Base-by-base conservation (phyloP, 495 filamentous ascomycete genomes). In the Neurospora sp. region DNA sequence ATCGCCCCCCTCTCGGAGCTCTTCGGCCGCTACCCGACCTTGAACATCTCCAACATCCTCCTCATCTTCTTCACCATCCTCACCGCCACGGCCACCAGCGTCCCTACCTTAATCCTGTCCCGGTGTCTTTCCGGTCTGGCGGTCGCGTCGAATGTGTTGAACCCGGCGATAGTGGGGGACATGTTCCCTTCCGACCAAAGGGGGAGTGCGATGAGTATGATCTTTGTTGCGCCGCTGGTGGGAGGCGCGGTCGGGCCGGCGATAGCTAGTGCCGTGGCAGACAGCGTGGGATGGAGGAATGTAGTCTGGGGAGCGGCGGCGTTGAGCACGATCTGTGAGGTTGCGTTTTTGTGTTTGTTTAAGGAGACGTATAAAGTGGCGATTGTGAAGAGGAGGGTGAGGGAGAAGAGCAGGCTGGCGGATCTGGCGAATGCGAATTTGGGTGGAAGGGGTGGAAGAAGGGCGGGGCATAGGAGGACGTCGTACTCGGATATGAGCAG, bases 1-100 rank as follows among this genome's bases (percentile, higher is more conserved):
- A 89, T 90, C 77, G 89, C 88, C 4, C 88, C 88, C 0, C 79
- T 90, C 2, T 87, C 85, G 7, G 88, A 90, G 73, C 76, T 89
- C 5, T 84, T 84, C 73, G 89, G 88, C 10, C 85, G 89, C 1
- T 85, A 85, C 74, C 82, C 85, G 0, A 85, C 88, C 66, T 82
- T 88, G 73, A 88, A 88, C 76, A 79, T 73, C 27, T 84, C 84
- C 62, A 89, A 88, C 74, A 69, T 79, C 1, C 79, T 89, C 10
- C 88, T 90, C 77, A 84, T 88, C 71, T 38, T 80, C 11, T 81
- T 82, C 37, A 83, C 82, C 12, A 75, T 83, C 6, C 74, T 89
- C 1, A 83, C 84, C 10, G 86, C 86, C 7, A 71, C 84, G 10
- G 82, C 81, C 39, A 75, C 77, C 39, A 84, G 77, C 59, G 79